Evolutionary conservation across 805 yeast genomes (phyloP), one percentile per base, ranked within the genome.

Genomic region (Wickerhamiella cacticola): DNA sequence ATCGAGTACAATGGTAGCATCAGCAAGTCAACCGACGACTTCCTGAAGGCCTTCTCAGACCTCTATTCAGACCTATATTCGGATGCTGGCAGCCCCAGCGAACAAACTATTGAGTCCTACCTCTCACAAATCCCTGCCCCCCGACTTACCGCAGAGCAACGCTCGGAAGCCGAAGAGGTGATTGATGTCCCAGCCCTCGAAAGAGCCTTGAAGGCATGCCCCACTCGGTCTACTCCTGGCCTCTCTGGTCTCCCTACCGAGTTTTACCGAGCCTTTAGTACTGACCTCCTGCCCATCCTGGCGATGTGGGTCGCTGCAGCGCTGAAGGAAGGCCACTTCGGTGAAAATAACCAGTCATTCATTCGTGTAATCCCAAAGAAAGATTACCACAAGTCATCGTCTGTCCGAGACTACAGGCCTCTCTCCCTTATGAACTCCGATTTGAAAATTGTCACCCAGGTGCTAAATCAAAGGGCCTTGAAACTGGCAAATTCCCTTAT

Each of bases 401-500:
- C 5, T 10, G 40, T 35, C 25, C 18, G 21, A 6, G 25, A 35
- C n/a, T 35, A 8, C 21, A 5, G 40, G 10, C 44, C 44, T 8
- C 28, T 41, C n/a, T 41, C 44, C 9, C 29, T 41, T 23, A 41
- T 41, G 44, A 41, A 41, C 12, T 23, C 44, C 3, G 44, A 41
- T 41, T n/a, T 26, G 7, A 41, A 16, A 13, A 26, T 41, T 10
- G 24, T 41, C n/a, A 41, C 44, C 3, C 24, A 22, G 10, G 35
- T 24, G 23, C 16, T 41, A 22, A 26, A 25, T 21, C 25, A 15
- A 13, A 5, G 44, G 8, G 19, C 24, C n/a, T 24, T 41, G 6
- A 25, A 10, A 9, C 15, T 24, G 3, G 34, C 35, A 5, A 35
- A 41, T 35, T 7, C n/a, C 8, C 15, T 41, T 3, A 26, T 41